Evolutionary conservation across 768 basidiomycete genomes (phyloP), one percentile per base, ranked within the genome.

Genomic region (Pleurotus tuoliensis): DNA sequence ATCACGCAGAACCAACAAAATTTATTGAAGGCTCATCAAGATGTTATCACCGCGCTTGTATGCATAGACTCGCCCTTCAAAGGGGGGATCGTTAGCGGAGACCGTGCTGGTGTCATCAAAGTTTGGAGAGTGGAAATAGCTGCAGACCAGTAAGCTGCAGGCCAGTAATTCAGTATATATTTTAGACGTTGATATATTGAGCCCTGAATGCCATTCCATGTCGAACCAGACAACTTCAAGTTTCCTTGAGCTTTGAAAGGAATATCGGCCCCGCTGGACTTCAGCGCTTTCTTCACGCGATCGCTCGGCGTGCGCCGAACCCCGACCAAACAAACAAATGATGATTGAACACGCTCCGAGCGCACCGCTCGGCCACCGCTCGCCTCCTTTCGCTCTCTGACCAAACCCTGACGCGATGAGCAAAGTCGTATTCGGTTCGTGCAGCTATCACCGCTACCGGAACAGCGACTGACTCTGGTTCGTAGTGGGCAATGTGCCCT

Each of bases 51-150:
- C 4, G 85, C 90, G 1, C 70, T 99, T 37, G 85, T 84, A 0
- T 90, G 88, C 60, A 85, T 99, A 53, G 93, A 97, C 61, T 88
- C 94, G 0, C 94, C 96, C 1, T 98, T 98, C 72, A 82, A 91
- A 55, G 94, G 93, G 22, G 91, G 93, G 1, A 81, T 97, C 46
- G 82, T 98, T n/a, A 94, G 89, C 60, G 96, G 90, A 1, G 96
- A 98, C 68, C 79, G 92, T 47, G 80, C 87, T 18, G 97, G 97
- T 3, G 86, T 87, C 16, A 80, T 98, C 61, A 98, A 97, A 69
- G 89, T 97, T 0, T 98, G 90, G 89, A 79, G 86, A 57, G 81
- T 90, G 18, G 90, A 91, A 18, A 65, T 73, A 45, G 68, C 75
- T 3, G 80, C 81, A 30, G 72, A 61, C 55, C 43, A 59, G 45